Evolutionary conservation across 768 basidiomycete genomes (phyloP), one percentile per base, ranked within the genome.

Genomic region (Tricholoma hemisulphureum): DNA sequence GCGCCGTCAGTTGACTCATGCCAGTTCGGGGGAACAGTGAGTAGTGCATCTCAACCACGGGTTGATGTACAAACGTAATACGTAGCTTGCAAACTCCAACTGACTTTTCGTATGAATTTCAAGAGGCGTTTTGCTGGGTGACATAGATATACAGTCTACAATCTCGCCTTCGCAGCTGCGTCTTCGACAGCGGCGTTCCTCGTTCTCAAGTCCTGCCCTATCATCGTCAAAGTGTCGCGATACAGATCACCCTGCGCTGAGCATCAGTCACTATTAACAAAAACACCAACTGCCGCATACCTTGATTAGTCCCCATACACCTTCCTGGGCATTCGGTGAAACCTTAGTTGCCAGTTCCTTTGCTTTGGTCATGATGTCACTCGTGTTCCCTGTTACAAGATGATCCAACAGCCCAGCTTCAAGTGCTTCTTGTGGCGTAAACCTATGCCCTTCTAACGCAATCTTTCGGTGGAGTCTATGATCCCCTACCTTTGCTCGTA

Each of bases 281-380:
- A 16, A 49, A 18, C 51, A 35, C 32, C 55, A 26, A 16, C n/a
- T 24, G 16, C 31, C 28, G 20, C 32, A 37, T 63, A 86, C 87
- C 80, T 88, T 90, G 66, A 90, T 88, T 52, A 86, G 51, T 8
- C 89, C 90, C 85, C 86, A 91, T 16, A 83, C 88, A 11, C 88
- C 88, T 4, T 69, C 69, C 32, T 77, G 71, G 7, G 89, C 83
- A 58, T 84, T 78, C 26, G 57, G 69, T 35, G 80, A 75, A 55
- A 86, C 72, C 41, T 73, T 66, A 23, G 81, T 77, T 3, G 85
- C 91, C 21, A 92, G 64, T 61, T 86, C 79, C 49, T 80, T 79
- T 1, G 90, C 90, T 55, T 85, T 85, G 21, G 77, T 77, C 16
- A 92, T 64, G 4, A 94, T 79, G 34, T 75, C 79, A 16, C 74